phyloP scores from a whole-genome alignment of 106 monocot species.

The Ottelia alismoides region DNA sequence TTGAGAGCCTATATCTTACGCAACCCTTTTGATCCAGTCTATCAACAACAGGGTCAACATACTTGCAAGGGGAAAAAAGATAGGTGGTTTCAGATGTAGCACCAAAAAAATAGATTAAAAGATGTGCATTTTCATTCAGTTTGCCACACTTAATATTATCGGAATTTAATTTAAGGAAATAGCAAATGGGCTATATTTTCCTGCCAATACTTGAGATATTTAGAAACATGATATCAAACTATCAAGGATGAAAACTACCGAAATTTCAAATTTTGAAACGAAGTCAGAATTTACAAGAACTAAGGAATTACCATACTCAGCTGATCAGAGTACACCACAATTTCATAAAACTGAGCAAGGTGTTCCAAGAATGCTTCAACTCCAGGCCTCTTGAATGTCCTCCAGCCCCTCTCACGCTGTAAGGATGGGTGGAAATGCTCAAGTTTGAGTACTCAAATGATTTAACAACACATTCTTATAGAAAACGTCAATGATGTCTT shows the following conservation, averaged over 20 bases:
- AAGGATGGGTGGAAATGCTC: too few relatives aligned
- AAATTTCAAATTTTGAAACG: too few relatives aligned
- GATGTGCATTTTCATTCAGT: too few relatives aligned
- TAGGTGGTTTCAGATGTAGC: too few relatives aligned
- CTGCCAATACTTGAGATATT: neutral
- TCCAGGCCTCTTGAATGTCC: constrained; percentile 94
- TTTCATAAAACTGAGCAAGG: constrained; percentile 91
- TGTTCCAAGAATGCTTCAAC: constrained; percentile 95
- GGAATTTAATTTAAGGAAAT: too few relatives aligned
- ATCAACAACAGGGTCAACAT: constrained; percentile 94
- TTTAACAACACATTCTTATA: too few relatives aligned
- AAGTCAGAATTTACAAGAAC: too few relatives aligned
- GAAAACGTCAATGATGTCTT: too few relatives aligned
- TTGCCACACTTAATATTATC: too few relatives aligned
- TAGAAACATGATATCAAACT: too few relatives aligned
- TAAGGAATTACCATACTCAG: constrained; percentile 59
- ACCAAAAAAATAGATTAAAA: too few relatives aligned
- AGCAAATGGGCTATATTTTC: neutral
- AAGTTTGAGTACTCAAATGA: too few relatives aligned
- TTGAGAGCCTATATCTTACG: constrained; percentile 77
- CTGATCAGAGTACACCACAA: constrained; percentile 96
- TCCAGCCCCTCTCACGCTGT: constrained; percentile 98
- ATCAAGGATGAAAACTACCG: neutral
- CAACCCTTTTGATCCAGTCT: constrained; percentile 89
- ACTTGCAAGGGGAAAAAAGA: constrained; percentile 33